Evolutionary conservation across 2,329 filamentous ascomycete genomes (phyloP), one percentile per base, ranked within the genome.

Genomic region (Aspergillus sclerotialis): DNA sequence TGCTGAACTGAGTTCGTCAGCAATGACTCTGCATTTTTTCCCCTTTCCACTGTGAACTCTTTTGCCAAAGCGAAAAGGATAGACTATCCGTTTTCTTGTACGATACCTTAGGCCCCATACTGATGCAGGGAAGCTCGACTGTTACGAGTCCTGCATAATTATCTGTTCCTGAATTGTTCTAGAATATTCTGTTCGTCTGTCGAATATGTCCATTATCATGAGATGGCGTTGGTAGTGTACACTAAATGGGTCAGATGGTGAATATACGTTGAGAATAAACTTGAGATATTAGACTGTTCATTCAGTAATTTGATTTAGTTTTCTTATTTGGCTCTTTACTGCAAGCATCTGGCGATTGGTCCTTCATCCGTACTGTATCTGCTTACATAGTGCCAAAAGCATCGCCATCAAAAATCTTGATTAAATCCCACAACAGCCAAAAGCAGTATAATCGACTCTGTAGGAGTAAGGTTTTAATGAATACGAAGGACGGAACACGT

Each of bases 141-240:
- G 13, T 28, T 28, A 7, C n/a, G n/a, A n/a, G n/a, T n/a, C n/a
- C n/a, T n/a, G n/a, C n/a, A n/a, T n/a, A n/a, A n/a, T n/a, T n/a
- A n/a, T n/a, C n/a, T n/a, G n/a, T n/a, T n/a, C 19, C 19, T 10
- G 6, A 6, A 23, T 6, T 23, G 19, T 23, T 10, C 7, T 23
- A 10, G 19, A 10, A 23, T 10, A 10, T n/a, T n/a, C 26, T 13
- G 13, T 10, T 13, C 12, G 7, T 12, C 12, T 28, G 7, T 14
- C 25, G 32, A 32, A 27, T 30, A 17, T 39, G 30, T 31, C 19
- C 28, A 31, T n/a, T 33, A 19, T 33, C 24, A 35, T 40, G 27
- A 27, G 27, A 37, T 36, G 45, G 44, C 45, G 45, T 48, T 48
- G 32, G 33, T 38, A 18, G 23, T 48, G 42, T 47, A 48, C 34